Conservation (phyloP, 2,329 filamentous ascomycete genomes). For the Aspergillus pseudotamarii region DNA sequence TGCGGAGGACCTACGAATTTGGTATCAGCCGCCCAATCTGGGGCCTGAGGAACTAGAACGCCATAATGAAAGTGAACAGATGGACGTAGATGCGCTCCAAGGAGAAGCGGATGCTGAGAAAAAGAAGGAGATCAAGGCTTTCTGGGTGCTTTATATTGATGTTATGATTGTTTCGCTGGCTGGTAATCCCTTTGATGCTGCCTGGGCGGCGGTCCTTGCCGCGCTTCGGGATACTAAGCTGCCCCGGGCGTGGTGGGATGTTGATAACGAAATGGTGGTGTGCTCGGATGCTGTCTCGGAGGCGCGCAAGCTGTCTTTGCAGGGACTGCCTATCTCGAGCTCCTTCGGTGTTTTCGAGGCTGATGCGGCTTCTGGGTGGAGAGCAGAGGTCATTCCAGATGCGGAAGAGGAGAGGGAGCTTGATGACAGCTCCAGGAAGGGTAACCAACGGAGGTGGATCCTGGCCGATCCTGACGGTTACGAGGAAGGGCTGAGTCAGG, state of each 20-base stretch:
- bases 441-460: conserved; percentile 62
- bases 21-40: conserved; percentile 57
- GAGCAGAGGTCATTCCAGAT: conserved; percentile 39
- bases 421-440: conserved; percentile 50
- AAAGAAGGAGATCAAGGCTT: conserved; percentile 69
- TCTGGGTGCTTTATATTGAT: conserved; percentile 95
- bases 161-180: conserved; percentile 93
- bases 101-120: conserved; percentile 26
- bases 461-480: conserved; percentile 86
- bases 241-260: conserved; percentile 80
- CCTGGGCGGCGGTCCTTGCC: conserved; percentile 81
- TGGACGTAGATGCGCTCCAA: conserved; percentile 51
- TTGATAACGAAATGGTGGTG: conserved; percentile 75
- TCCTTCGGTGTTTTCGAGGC: conserved; percentile 79
- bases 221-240: conserved; percentile 77
- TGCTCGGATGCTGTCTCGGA: conserved; percentile 66
- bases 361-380: conserved; percentile 45
- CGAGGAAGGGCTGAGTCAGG: conserved; percentile 82
- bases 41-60: conserved; percentile 33
- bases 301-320: conserved; percentile 60
- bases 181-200: conserved; percentile 87
- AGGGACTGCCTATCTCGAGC: conserved; percentile 71
- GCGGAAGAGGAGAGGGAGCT: conserved; percentile 32
- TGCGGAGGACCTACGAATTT: conserved; percentile 72
- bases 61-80: conserved; percentile 48